Evolutionary conservation across 129 eudicot genomes (phyloP), one percentile per base, ranked within the genome.

Genomic region (Flaveria robusta): DNA sequence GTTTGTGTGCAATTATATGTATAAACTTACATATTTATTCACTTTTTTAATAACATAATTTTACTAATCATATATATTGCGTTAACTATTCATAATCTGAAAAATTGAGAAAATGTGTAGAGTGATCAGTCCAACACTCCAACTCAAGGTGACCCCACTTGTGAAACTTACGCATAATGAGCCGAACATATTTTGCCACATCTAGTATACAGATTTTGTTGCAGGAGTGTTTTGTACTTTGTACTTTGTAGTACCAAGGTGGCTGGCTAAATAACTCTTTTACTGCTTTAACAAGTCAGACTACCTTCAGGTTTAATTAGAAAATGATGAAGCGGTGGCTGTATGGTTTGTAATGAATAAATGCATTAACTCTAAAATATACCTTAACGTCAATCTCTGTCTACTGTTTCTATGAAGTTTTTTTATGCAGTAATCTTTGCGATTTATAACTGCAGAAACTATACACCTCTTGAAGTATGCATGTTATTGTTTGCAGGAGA

Each of bases 401-500:
- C 27, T 3, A 18, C 62, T n/a, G 10, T 20, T 43, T 55, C 2
- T 54, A 9, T 29, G 24, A 65, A 73, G 69, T 66, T 16, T 31
- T 46, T 71, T 37, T 20, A 43, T 59, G 20, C 0, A 0, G 27
- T 72, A 42, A 34, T 72, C 22, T 19, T 19, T 50, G 39, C 42
- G 78, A 72, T 26, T 34, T 70, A 71, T 43, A 13, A 71, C 64
- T 62, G 69, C 68, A 59, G 26, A 70, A 74, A 18, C 6, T 42
- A 34, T 54, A 27, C 77, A 56, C 31, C n/a, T 67, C 3, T 62
- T 72, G 18, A 60, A 18, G 10, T 64, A 11, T 29, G 11, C 11
- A 27, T 78, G 19, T 56, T 47, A 65, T 65, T 34, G 39, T 34
- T 34, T 75, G 70, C 79, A 94, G 98, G 86, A 77, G 62, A 66